A percentile compares a stretch with the other conserved stretches of the same genome.
Evolutionary conservation across 345 rosid species (phyloP).

Genomic region (Physaria fendleri): DNA sequence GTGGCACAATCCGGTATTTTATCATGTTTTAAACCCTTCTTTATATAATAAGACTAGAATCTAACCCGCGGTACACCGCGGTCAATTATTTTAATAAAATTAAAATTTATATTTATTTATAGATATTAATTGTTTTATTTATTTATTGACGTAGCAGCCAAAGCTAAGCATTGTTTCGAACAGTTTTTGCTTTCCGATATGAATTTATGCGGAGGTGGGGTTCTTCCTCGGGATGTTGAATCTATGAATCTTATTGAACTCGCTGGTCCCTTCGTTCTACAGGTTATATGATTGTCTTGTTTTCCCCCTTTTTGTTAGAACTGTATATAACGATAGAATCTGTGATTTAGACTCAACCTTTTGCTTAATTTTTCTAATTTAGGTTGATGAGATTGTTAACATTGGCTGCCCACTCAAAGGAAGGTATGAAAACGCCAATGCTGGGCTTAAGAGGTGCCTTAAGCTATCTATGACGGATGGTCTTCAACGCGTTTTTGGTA

Average conservation of each 20-base stretch:
- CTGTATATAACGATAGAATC: background rate
- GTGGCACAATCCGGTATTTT: too few species aligned
- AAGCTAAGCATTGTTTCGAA: slow-evolving; percentile 75
- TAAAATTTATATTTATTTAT: too few species aligned
- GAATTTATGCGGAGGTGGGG: slow-evolving; percentile 66
- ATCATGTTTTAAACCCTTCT: too few species aligned
- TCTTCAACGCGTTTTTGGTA: slow-evolving; percentile 77
- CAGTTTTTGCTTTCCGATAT: slow-evolving; percentile 76
- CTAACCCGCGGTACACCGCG: too few species aligned
- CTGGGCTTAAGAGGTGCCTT: slow-evolving; percentile 86
- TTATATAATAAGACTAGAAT: too few species aligned
- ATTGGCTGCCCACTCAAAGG: slow-evolving; percentile 65
- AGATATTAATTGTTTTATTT: too few species aligned
- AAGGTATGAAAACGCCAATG: slow-evolving; percentile 57
- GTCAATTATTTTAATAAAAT: too few species aligned
- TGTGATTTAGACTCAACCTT: slow-evolving; percentile 1
- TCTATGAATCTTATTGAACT: slow-evolving; percentile 70
- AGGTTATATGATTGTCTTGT: slow-evolving; percentile 38
- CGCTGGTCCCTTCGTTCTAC: slow-evolving; percentile 80
- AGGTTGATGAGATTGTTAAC: slow-evolving; percentile 97
- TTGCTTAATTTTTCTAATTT: slow-evolving; percentile 7
- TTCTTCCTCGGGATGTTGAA: slow-evolving; percentile 62
- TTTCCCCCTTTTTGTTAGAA: background rate
- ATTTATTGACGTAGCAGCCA: slow-evolving; percentile 40
- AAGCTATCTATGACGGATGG: slow-evolving; percentile 94